phyloP scores from a whole-genome alignment of 306 rosid genomes.

The Arachis stenosperma region DNA sequence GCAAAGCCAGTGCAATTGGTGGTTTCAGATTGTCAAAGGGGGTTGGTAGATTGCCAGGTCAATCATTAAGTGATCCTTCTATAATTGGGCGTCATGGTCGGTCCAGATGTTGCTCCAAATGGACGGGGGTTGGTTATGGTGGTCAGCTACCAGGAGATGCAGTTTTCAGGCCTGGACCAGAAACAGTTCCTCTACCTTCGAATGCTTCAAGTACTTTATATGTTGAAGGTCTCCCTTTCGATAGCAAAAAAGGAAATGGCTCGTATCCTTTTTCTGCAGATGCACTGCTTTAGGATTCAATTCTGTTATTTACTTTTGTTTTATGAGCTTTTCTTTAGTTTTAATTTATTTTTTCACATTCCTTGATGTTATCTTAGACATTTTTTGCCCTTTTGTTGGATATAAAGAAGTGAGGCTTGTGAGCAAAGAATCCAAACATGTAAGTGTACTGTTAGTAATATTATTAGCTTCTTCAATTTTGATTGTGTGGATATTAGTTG shows the following conservation, averaged over 20 bases:
- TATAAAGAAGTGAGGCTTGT: too few species aligned
- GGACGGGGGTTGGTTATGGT: constrained; percentile 56
- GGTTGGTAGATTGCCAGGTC: constrained; percentile 55
- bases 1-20: constrained; percentile 63
- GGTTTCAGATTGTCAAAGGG: constrained; percentile 63
- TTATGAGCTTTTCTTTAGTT: constrained; percentile 1
- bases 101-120: constrained; percentile 65
- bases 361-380: too few species aligned
- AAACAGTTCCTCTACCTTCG: constrained; percentile 73
- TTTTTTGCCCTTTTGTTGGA: too few species aligned
- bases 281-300: not conserved
- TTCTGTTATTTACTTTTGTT: constrained; percentile 16
- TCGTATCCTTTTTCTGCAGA: too few species aligned
- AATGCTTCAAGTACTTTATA: constrained; percentile 90
- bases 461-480: too few species aligned
- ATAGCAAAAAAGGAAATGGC: constrained; percentile 47
- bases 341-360: constrained; percentile 11
- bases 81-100: constrained; percentile 57
- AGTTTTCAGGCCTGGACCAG: constrained; percentile 66
- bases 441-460: too few species aligned
- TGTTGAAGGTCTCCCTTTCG: constrained; percentile 90
- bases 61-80: constrained; percentile 61
- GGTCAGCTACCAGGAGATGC: constrained; percentile 66
- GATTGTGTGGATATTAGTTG: too few species aligned
- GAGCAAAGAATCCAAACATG: too few species aligned